Percentiles rank a stretch among this genome's conserved stretches.
Evolutionary conservation across 306 rosid genomes (phyloP).

Genomic region (Prunus mongolica): DNA sequence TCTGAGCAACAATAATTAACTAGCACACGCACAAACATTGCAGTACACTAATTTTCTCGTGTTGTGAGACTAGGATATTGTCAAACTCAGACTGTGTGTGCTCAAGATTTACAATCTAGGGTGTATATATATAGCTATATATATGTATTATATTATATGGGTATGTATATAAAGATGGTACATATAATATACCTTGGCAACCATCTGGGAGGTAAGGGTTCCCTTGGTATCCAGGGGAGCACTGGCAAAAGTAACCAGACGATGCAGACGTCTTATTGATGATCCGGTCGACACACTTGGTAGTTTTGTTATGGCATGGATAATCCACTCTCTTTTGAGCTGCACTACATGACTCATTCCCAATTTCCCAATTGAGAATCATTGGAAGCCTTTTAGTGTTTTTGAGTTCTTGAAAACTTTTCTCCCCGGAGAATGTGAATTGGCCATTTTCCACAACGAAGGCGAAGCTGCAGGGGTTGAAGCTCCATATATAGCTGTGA

Average conservation of each 20-base stretch:
- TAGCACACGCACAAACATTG: too few species aligned
- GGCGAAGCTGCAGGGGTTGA: conserved; percentile 21
- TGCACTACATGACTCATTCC: not conserved
- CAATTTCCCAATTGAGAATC: conserved; percentile 17
- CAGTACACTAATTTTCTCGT: too few species aligned
- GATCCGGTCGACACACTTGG: too few species aligned
- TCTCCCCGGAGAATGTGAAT: not conserved
- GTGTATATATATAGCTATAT: too few species aligned
- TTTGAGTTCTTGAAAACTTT: not conserved
- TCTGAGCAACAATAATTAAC: too few species aligned
- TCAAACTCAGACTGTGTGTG: too few species aligned
- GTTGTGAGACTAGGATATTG: too few species aligned
- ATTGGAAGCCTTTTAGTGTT: not conserved
- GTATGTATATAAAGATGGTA: too few species aligned
- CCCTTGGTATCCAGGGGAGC: conserved; percentile 5
- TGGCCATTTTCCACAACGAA: not conserved
- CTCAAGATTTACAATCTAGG: too few species aligned
- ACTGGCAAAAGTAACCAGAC: conserved; percentile 17
- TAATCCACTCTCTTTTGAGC: not conserved
- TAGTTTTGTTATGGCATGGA: too few species aligned
- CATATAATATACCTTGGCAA: conserved; percentile 10
- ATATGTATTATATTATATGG: too few species aligned
- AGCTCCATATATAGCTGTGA: too few species aligned
- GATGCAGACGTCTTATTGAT: not conserved
- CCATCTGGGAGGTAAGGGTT: conserved; percentile 23